Evolutionary conservation across 2,329 filamentous ascomycete genomes (phyloP).

Genomic region (Pseudodiploospora longispora): DNA sequence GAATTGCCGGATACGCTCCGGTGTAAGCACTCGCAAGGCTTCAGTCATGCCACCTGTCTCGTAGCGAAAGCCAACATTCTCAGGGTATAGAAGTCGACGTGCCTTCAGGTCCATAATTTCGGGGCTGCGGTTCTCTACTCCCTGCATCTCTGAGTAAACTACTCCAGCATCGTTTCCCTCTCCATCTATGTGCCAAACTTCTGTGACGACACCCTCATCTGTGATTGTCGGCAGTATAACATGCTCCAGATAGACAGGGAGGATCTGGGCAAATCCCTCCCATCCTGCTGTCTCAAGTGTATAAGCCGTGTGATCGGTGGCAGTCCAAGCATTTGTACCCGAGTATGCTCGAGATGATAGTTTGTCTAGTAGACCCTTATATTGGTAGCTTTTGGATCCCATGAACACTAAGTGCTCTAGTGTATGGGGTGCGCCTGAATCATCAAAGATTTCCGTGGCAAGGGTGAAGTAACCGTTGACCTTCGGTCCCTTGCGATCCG

Average conservation of each 20-base stretch:
- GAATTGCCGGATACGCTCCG: slow-evolving; percentile 87
- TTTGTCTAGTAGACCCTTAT: slow-evolving; percentile 93
- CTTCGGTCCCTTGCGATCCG: slow-evolving; percentile 90
- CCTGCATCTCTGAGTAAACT: slow-evolving; percentile 99
- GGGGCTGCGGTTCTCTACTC: slow-evolving; percentile 71
- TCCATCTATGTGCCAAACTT: slow-evolving; percentile 93
- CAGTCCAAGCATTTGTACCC: slow-evolving; percentile 93
- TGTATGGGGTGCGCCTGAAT: slow-evolving; percentile 85
- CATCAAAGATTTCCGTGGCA: slow-evolving; percentile 94
- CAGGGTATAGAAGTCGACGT: slow-evolving; percentile 74
- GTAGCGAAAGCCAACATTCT: slow-evolving; percentile 87
- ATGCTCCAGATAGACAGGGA: slow-evolving; percentile 94
- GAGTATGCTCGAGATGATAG: slow-evolving; percentile 90
- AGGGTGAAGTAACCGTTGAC: slow-evolving; percentile 90
- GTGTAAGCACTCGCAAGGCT: slow-evolving; percentile 73
- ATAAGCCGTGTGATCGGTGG: slow-evolving; percentile 92
- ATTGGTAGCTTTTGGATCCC: slow-evolving; percentile 88
- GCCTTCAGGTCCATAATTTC: slow-evolving; percentile 85
- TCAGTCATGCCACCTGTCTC: slow-evolving; percentile 99
- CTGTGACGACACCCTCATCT: slow-evolving; percentile 86
- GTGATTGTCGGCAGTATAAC: slow-evolving; percentile 85
- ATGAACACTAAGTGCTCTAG: slow-evolving; percentile 79
- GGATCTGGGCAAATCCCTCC: slow-evolving; percentile 91
- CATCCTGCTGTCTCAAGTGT: slow-evolving; percentile 92
- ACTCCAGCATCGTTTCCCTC: slow-evolving; percentile 92